phyloP scores from a whole-genome alignment of 441 rosid genomes.

The Erodium moschatum region DNA sequence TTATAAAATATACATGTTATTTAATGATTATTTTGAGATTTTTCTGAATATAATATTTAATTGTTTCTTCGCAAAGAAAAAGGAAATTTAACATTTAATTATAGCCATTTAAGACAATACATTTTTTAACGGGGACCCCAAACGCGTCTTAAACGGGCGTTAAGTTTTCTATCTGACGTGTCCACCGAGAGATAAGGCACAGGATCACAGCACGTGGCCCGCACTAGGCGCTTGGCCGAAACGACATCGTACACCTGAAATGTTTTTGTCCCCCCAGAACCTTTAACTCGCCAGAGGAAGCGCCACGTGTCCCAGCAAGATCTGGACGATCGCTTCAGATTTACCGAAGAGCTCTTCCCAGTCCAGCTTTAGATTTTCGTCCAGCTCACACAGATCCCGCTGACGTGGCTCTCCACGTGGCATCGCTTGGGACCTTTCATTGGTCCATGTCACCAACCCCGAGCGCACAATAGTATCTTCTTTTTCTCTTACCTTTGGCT shows the following conservation, averaged over 20 bases:
- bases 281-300: conserved; percentile 4
- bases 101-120: too few species aligned
- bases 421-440: background rate
- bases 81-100: too few species aligned
- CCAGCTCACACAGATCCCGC: background rate
- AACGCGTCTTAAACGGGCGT: background rate
- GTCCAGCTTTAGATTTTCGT: conserved; percentile 3
- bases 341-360: background rate
- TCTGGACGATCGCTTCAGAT: conserved; percentile 6
- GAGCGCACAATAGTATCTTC: background rate
- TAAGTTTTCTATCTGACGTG: background rate
- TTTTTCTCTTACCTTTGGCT: conserved; percentile 2
- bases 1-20: too few species aligned
- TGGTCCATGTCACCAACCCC: background rate
- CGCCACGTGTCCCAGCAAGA: background rate
- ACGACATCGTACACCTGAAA: background rate
- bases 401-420: background rate
- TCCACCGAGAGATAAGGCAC: background rate
- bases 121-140: too few species aligned
- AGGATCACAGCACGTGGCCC: background rate
- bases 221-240: background rate
- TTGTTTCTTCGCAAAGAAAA: too few species aligned
- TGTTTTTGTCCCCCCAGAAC: background rate
- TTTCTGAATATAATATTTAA: too few species aligned
- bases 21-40: too few species aligned